A percentile compares a stretch with the other conserved stretches of the same genome.
Conservation (phyloP, 495 filamentous ascomycete genomes). For the Cercophora newfieldiana region DNA sequence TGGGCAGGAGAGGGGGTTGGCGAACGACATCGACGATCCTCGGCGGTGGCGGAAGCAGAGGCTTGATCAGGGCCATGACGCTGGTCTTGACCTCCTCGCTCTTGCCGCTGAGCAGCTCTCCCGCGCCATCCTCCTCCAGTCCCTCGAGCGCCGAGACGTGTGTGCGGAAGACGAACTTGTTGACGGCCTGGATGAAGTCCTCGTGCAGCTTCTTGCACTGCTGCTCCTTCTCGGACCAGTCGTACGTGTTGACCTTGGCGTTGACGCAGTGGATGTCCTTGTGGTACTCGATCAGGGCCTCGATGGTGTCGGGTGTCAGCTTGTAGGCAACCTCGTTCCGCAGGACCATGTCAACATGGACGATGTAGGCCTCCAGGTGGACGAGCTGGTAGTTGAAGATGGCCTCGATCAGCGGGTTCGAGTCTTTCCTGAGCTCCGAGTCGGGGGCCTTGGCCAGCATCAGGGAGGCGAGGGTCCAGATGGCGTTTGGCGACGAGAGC, state of each 20-base stretch:
- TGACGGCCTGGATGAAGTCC: constrained; percentile 94
- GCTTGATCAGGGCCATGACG: constrained; percentile 83
- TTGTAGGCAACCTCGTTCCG: constrained; percentile 98
- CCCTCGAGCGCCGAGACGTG: constrained; percentile 89
- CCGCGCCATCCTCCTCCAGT: constrained; percentile 93
- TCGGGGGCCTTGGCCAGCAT: constrained; percentile 93
- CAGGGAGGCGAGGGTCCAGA: constrained; percentile 93
- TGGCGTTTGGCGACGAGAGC: constrained; percentile 83
- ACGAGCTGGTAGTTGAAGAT: constrained; percentile 93
- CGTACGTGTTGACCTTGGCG: constrained; percentile 83
- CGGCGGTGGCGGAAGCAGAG: constrained; percentile 88
- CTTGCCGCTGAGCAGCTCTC: constrained; percentile 87
- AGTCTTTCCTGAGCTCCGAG: constrained; percentile 78
- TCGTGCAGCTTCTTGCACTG: constrained; percentile 98
- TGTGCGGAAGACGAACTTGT: constrained; percentile 95
- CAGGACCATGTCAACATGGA: constrained; percentile 98
- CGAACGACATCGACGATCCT: constrained; percentile 89
- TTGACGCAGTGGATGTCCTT: constrained; percentile 95
- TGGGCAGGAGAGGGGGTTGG: constrained; percentile 81
- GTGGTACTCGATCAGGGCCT: constrained; percentile 92
- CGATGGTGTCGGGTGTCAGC: constrained; percentile 95
- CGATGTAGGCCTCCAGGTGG: constrained; percentile 95
- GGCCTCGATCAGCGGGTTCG: constrained; percentile 85
- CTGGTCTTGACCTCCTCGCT: constrained; percentile 91
- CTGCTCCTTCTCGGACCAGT: constrained; percentile 95